These are phyloP conservation scores for Lentinula boryana DNA, from an alignment of 768 basidiomycete species.

Conservation along the genomic window DNA sequence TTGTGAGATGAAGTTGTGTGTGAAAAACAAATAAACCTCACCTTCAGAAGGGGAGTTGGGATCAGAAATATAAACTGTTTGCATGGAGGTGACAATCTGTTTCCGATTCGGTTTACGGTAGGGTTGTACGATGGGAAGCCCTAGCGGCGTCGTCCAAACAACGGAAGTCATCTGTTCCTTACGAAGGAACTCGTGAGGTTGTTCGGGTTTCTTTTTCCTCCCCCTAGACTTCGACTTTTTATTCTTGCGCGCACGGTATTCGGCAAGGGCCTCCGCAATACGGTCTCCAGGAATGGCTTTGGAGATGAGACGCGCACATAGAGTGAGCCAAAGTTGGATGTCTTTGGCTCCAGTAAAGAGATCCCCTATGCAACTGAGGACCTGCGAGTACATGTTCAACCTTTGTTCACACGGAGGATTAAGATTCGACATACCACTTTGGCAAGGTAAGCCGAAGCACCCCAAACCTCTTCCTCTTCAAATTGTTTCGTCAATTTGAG, in stretches of 20 bases:
- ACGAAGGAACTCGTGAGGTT: slow-evolving; percentile 38
- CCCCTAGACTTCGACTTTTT: slow-evolving; percentile 9
- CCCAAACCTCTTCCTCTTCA: slow-evolving; percentile 67
- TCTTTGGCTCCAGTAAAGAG: slow-evolving; percentile 88
- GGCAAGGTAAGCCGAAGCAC: slow-evolving; percentile 73
- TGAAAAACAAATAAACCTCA: slow-evolving; percentile 16
- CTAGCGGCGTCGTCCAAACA: slow-evolving; percentile 95
- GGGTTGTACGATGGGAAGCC: slow-evolving; percentile 92
- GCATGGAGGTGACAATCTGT: slow-evolving; percentile 79
- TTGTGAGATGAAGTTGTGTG: neutral
- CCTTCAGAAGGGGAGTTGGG: slow-evolving; percentile 70
- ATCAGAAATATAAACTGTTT: slow-evolving; percentile 87
- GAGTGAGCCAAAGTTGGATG: slow-evolving; percentile 89
- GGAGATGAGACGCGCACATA: slow-evolving; percentile 77
- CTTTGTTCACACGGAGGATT: neutral
- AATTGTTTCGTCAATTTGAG: slow-evolving; percentile 72
- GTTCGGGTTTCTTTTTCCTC: slow-evolving; percentile 11
- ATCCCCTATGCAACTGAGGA: slow-evolving; percentile 80
- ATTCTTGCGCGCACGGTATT: slow-evolving; percentile 12
- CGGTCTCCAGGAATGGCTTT: slow-evolving; percentile 79
- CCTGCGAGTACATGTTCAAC: slow-evolving; percentile 27
- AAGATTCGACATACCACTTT: slow-evolving; percentile 44
- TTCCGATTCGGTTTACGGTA: slow-evolving; percentile 81
- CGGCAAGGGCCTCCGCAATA: slow-evolving; percentile 37
- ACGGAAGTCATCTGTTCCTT: slow-evolving; percentile 95